Evolutionary conservation across 2,329 filamentous ascomycete species (phyloP), one percentile per base, ranked within the genome.

Genomic region (Colletotrichum lupini): DNA sequence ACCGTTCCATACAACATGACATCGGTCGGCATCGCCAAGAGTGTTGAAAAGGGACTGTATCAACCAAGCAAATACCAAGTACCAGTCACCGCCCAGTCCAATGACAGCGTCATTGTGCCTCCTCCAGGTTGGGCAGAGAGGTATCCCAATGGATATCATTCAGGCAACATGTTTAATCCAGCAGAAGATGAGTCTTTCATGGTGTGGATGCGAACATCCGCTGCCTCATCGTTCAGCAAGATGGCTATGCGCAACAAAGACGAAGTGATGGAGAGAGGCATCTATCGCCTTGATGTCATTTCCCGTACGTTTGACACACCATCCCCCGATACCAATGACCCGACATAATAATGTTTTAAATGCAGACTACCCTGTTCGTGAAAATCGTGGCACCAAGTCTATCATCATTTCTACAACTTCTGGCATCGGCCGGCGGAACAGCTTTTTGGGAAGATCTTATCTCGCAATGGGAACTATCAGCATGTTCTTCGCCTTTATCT

Each of bases 161-260:
- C 49, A 5, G 46, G 58, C 4, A 68, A 68, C 32, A 68, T 68
- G 66, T 68, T 68, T 1, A 55, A 68, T 24, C 66, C 66, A 4
- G 30, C 66, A 14, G 46, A 32, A 19, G 66, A 68, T 24, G 66
- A 68, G 3, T 55, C 57, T 5, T 68, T 68, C 46, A 68, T 68
- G 66, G 58, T 68, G 5, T 68, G 66, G 66, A 68, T 68, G 66
- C 58, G 66, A 8, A 68, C 66, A 1, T 62, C 66, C 1, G 57
- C 58, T 2, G 46, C 30, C 0, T 24, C 49, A 1, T 55, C 42
- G 1, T 62, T 68, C 19, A 3, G 55, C 2, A 67, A 67, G 30
- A 16, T 67, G 9, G 57, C 66, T 12, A 64, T 49, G 59, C 58
- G 26, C 1, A 68, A 68, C 4, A 16, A 64, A 14, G 26, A 63